Base-by-base conservation (phyloP, 2,329 filamentous ascomycete species). In the Hymenoscyphus occultus region DNA sequence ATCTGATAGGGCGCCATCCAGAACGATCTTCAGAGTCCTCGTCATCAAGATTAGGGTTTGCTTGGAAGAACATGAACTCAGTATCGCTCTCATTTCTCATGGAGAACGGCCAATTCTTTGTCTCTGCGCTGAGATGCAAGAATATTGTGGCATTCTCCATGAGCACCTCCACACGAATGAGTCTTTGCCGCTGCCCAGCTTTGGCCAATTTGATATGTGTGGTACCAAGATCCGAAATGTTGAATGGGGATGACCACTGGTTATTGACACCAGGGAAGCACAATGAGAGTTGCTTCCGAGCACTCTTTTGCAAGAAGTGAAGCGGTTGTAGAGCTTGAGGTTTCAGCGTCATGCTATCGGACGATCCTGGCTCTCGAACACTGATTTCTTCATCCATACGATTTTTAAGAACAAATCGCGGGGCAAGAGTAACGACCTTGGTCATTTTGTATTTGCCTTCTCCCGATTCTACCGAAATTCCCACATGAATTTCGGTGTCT, bases 31-130 rank as follows among this genome's bases (percentile, higher is more conserved):
- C 90, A 5, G 84, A 83, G 63, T 94, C 93, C 66, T 97, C 93
- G 68, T 98, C 93, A 66, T 97, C 93, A 10, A 96, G 81, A 71
- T 94, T 96, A 4, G 95, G 95, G 73, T 98, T 90, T 19, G 92
- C 91, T 77, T 99, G 95, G 81, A 90, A 97, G 80, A 99, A 99
- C 59, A 94, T 90, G 77, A 98, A 98, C 75, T 98, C 95, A 31
- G 90, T 90, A 73, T 98, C 94, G 74, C 94, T 98, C 79, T 98
- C 95, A 74, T 99, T 99, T 69, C 95, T 90, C 89, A 99, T 97
- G 0, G 93, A 97, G 79, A 95, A 99, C 0, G 95, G 95, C 95
- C 95, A 99, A 75, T 96, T 92, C 77, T 95, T 96, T 5, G 86
- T 93, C 79, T 99, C 95, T 70, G 94, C 82, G 74, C 88, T 95